Evolutionary conservation across 1,139 yeast genomes (phyloP).

Genomic region (Casaregolazyma suthepensis): DNA sequence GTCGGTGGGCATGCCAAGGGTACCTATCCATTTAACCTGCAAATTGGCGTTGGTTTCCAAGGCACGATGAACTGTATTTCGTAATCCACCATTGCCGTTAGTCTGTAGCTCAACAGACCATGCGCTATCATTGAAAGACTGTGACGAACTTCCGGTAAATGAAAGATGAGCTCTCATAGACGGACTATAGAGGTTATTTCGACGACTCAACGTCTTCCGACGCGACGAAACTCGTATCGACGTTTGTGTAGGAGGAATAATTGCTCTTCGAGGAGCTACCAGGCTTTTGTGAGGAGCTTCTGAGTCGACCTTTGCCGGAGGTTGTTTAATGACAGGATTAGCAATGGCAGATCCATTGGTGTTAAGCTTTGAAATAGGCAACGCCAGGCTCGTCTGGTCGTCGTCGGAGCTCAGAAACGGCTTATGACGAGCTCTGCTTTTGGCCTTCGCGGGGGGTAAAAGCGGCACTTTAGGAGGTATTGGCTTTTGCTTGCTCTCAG

Average conservation of each 20-base stretch:
- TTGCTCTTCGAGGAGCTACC: slow-evolving; percentile 17
- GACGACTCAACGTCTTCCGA: slow-evolving; percentile 1
- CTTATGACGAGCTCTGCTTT: neutral
- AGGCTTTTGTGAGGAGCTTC: slow-evolving; percentile 19
- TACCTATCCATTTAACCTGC: slow-evolving; percentile 70
- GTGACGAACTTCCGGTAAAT: neutral
- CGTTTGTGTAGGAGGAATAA: slow-evolving; percentile 12
- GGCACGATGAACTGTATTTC: slow-evolving; percentile 75
- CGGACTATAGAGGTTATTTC: slow-evolving; percentile 6
- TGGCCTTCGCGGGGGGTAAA: neutral
- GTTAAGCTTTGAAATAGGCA: slow-evolving; percentile 5
- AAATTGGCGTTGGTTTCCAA: slow-evolving; percentile 20
- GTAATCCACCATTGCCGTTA: slow-evolving; percentile 86
- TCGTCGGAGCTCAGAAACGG: neutral
- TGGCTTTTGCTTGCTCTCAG: neutral
- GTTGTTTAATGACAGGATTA: neutral
- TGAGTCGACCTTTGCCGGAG: slow-evolving; percentile 5
- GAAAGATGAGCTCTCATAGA: slow-evolving; percentile 1
- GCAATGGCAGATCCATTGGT: neutral
- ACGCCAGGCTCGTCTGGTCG: neutral
- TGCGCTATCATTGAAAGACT: slow-evolving; percentile 61
- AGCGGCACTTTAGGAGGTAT: neutral
- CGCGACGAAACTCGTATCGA: slow-evolving; percentile 13
- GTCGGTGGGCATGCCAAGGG: slow-evolving; percentile 87
- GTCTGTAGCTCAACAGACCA: slow-evolving; percentile 66